Percentiles rank a stretch among this genome's conserved stretches.
phyloP scores from a whole-genome alignment of 306 rosid species.

The Malus sieversii region DNA sequence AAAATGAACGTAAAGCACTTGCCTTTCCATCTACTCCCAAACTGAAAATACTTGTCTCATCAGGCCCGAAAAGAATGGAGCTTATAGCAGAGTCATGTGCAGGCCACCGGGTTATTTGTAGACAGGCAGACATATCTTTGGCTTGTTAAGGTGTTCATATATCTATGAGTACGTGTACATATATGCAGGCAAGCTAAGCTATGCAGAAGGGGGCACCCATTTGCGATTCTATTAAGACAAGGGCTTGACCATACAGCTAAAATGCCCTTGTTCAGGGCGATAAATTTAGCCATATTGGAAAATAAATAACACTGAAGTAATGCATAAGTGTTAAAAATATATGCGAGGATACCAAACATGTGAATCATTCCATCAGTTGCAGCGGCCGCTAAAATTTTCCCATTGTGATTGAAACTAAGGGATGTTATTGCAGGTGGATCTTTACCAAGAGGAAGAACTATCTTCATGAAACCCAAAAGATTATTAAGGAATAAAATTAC shows the following conservation, averaged over 20 bases:
- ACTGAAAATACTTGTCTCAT: slow-evolving; percentile 94
- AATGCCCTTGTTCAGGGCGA: neutral
- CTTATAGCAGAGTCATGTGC: slow-evolving; percentile 93
- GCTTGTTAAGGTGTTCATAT: slow-evolving; percentile 43
- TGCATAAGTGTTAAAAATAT: no score
- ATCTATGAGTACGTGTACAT: neutral
- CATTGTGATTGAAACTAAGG: no score
- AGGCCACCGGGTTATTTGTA: slow-evolving; percentile 98
- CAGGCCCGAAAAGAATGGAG: slow-evolving; percentile 91
- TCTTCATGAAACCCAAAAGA: no score
- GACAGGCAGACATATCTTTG: slow-evolving; percentile 89
- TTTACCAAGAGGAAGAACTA: no score
- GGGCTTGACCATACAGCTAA: neutral
- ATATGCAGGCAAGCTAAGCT: neutral
- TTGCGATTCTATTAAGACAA: neutral
- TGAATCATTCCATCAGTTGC: no score
- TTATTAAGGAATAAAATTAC: no score
- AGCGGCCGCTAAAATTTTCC: no score
- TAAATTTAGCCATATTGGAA: neutral
- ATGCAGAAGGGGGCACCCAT: neutral
- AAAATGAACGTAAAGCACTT: slow-evolving; percentile 17
- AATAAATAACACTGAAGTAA: no score
- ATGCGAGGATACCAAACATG: no score
- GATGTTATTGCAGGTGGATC: no score
- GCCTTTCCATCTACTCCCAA: slow-evolving; percentile 90